Percentiles rank a stretch among this genome's conserved stretches.
Evolutionary conservation across 495 filamentous ascomycete genomes (phyloP).

Genomic region (Lasiosphaeria ovina): DNA sequence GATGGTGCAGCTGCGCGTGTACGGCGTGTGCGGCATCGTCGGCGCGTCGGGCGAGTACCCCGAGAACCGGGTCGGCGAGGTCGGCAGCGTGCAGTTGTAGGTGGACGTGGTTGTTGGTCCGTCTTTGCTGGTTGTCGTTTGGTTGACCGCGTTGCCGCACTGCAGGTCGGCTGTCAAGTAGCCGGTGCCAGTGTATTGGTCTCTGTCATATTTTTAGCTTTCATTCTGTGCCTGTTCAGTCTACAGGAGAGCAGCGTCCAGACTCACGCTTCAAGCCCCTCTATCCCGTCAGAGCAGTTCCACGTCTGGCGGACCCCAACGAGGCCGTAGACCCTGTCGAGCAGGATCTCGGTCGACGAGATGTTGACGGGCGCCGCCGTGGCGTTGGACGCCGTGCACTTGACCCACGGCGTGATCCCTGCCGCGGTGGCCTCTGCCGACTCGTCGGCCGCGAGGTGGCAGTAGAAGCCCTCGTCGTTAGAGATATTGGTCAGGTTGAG

Average conservation of each 20-base stretch:
- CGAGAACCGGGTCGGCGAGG: conserved; percentile 12
- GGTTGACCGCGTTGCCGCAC: conserved; percentile 15
- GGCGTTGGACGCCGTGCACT: conserved; percentile 8
- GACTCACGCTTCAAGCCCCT: conserved; percentile 20
- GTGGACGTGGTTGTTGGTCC: not conserved
- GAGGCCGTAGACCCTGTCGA: conserved; percentile 17
- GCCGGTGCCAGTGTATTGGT: conserved; percentile 18
- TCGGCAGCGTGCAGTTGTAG: conserved; percentile 18
- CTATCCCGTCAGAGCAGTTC: conserved; percentile 20
- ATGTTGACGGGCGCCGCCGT: not conserved
- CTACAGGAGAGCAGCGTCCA: not conserved
- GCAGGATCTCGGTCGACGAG: conserved; percentile 11
- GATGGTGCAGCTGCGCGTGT: conserved; percentile 51
- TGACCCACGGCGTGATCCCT: conserved; percentile 17
- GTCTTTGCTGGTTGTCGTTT: not conserved
- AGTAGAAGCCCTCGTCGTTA: conserved; percentile 11
- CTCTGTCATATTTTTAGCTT: conserved; percentile 4
- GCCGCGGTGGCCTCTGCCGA: not conserved
- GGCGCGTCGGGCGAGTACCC: conserved; percentile 30
- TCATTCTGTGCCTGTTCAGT: not conserved
- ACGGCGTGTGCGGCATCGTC: conserved; percentile 50
- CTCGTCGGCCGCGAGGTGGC: conserved; percentile 15
- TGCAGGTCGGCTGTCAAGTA: conserved; percentile 14
- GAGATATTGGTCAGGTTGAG: conserved; percentile 23
- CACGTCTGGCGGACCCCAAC: conserved; percentile 25